Conservation (phyloP, 208 protist species). For the Phytomonas sp. region DNA sequence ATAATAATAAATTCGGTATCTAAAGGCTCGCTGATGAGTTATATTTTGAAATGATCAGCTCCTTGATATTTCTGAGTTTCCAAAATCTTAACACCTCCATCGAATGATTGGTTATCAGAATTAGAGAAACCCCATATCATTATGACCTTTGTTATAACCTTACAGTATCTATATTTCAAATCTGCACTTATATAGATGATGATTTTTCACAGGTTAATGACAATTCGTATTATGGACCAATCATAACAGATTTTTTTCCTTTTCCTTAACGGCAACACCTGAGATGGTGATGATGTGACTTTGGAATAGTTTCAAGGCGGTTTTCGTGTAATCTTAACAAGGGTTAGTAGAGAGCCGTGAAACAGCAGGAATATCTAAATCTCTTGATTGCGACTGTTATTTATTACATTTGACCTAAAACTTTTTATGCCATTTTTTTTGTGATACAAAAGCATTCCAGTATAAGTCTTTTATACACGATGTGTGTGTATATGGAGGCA, state of each 20-base stretch:
- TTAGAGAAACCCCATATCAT: background rate
- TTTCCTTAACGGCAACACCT: background rate
- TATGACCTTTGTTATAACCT: background rate
- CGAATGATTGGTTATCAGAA: background rate
- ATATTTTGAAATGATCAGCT: background rate
- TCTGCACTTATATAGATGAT: background rate
- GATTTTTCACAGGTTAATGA: background rate
- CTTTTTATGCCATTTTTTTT: background rate
- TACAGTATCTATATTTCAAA: background rate
- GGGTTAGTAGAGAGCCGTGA: background rate
- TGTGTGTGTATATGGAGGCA: background rate
- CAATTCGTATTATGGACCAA: background rate
- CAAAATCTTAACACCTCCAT: background rate
- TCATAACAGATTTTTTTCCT: background rate
- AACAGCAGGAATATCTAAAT: background rate
- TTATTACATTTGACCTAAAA: background rate
- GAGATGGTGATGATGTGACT: background rate
- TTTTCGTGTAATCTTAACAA: background rate
- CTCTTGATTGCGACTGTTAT: background rate
- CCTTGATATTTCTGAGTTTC: background rate
- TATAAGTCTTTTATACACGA: background rate
- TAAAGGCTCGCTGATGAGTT: background rate
- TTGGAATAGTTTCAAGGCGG: background rate
- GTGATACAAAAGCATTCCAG: background rate
- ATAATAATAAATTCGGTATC: background rate